These are phyloP conservation scores for Silene uniflora DNA, from an alignment of 148 eudicot species.

Conservation along the genomic window DNA sequence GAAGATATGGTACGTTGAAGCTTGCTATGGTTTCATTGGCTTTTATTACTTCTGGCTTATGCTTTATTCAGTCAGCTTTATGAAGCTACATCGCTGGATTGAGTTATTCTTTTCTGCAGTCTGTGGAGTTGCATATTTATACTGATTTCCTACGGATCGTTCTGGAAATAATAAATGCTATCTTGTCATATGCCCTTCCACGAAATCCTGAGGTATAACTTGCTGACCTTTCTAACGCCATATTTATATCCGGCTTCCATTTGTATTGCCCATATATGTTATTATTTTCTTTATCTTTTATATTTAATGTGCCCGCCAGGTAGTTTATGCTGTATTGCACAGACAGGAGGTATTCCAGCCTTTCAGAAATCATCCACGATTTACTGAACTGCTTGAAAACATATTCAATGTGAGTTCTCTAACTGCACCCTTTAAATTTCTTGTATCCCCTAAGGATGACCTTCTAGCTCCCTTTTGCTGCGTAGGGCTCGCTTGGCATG, in stretches of 20 bases:
- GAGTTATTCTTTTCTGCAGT: constrained; percentile 41
- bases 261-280: not conserved
- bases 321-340: constrained; percentile 94
- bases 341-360: constrained; percentile 94
- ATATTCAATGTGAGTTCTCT: constrained; percentile 70
- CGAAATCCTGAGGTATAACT: constrained; percentile 89
- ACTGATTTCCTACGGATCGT: constrained; percentile 88
- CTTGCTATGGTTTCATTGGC: not conserved
- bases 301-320: constrained; percentile 35
- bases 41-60: constrained; percentile 1
- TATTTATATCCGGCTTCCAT: not conserved
- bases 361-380: constrained; percentile 83
- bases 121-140: constrained; percentile 81
- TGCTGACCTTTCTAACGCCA: not conserved
- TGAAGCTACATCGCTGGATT: constrained; percentile 4
- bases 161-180: constrained; percentile 84
- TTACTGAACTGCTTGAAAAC: constrained; percentile 87
- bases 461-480: not conserved
- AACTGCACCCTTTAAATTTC: not conserved
- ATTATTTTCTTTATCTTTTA: not conserved
- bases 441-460: not conserved
- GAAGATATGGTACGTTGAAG: constrained; percentile 38
- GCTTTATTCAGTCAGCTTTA: not conserved
- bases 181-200: constrained; percentile 83
- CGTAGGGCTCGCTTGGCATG: not conserved